Evolutionary conservation across 805 yeast genomes (phyloP), one percentile per base, ranked within the genome.

Genomic region (Wickerhamiella parazyma): DNA sequence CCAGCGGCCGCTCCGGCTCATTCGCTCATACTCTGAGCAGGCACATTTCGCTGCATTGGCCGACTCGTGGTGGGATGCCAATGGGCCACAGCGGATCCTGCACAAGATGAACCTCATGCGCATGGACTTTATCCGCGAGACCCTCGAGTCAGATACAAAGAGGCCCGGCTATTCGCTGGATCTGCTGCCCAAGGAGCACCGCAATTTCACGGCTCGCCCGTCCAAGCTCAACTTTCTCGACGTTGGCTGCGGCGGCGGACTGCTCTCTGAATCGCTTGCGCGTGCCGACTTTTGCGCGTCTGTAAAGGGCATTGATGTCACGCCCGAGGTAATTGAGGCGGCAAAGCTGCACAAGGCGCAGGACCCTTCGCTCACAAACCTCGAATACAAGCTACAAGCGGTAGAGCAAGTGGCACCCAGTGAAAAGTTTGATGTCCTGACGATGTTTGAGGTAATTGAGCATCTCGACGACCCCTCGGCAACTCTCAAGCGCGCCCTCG

Each of bases 161-260:
- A 66, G 78, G 2, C 43, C 43, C 0, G 93, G 95, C 0, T 85
- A 78, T 63, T 73, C 75, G 49, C 53, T 72, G 26, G 77, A 76
- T 42, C 59, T 86, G 34, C 66, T 86, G 7, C 95, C 95, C 0
- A 51, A 49, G 2, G 67, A 21, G 46, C 57, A 4, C 17, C 35
- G 41, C 3, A 18, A 41, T 16, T 22, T 17, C n/a, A 25, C 12
- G n/a, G 42, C 21, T 9, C 45, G 64, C 9, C 48, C 49, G 19
- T 80, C 78, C 45, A 63, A 69, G 37, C 64, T 76, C 42, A 59
- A 61, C 12, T 86, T 77, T 1, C 64, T 91, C 45, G 99, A 91
- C 57, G 76, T 91, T 42, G 99, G 99, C 1, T 91, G 98, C 60
- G 99, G 99, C 16, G 99, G 98, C n/a, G 99, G 98, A 0, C 78